A percentile compares a stretch with the other conserved stretches of the same genome.
Conservation (phyloP, 352 stramenopile genomes). For the Phytopythium oedochilum region DNA sequence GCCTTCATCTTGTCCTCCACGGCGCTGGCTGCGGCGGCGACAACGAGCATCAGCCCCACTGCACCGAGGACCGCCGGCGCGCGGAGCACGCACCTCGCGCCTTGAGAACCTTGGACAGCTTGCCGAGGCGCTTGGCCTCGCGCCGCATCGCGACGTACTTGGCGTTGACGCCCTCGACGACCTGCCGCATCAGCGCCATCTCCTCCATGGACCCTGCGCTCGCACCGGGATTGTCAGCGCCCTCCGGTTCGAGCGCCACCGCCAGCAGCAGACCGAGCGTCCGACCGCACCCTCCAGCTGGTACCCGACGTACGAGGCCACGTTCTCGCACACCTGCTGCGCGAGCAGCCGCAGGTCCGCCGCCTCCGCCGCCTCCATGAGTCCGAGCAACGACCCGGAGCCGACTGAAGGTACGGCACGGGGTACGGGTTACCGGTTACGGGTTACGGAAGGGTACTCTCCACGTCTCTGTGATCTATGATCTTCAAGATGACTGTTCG, state of each 20-base stretch:
- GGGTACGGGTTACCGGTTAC: no score
- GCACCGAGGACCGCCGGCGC: background rate
- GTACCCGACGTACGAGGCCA: slow-evolving; percentile 58
- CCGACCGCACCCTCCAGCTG: slow-evolving; percentile 53
- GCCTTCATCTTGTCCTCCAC: slow-evolving; percentile 74
- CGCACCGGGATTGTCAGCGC: no score
- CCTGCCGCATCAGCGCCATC: slow-evolving; percentile 65
- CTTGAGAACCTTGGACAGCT: slow-evolving; percentile 64
- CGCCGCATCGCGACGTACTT: slow-evolving; percentile 65
- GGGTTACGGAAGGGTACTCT: no score
- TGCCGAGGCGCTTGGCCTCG: slow-evolving; percentile 52
- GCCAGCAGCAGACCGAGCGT: no score
- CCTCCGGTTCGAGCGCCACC: background rate
- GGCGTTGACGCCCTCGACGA: slow-evolving; percentile 48
- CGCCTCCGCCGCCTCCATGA: slow-evolving; percentile 57
- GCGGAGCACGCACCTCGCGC: slow-evolving; percentile 39
- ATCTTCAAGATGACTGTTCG: no score
- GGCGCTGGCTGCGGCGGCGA: slow-evolving; percentile 23
- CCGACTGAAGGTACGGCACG: no score
- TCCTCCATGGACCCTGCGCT: slow-evolving; percentile 66
- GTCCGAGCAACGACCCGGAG: slow-evolving; percentile 1
- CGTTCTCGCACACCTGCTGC: slow-evolving; percentile 60
- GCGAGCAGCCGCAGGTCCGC: slow-evolving; percentile 57
- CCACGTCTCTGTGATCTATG: no score
- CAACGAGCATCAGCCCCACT: background rate